These are phyloP conservation scores for Brassica balearica DNA, from an alignment of 441 rosid species.

Conservation along the genomic window DNA sequence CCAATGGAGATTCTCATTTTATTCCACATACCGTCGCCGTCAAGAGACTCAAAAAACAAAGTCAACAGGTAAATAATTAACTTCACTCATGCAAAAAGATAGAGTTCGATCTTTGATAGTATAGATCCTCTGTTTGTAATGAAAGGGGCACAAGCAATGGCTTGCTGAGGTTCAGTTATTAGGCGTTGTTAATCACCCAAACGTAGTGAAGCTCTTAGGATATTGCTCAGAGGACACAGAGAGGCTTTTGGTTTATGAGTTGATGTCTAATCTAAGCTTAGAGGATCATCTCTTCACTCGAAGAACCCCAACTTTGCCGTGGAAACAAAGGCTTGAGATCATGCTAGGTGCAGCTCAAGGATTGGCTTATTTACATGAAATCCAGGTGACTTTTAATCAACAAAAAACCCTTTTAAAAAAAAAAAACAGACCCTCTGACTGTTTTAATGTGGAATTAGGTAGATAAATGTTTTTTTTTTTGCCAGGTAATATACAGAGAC, in stretches of 20 bases:
- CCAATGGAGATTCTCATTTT: conserved; percentile 32
- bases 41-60: conserved; percentile 57
- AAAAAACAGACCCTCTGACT: neutral
- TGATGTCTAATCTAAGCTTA: conserved; percentile 55
- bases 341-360: conserved; percentile 64
- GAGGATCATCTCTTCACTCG: conserved; percentile 53
- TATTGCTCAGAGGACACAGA: conserved; percentile 48
- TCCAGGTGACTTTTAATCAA: conserved; percentile 46
- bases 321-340: conserved; percentile 56
- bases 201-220: conserved; percentile 59
- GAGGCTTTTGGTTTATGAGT: conserved; percentile 54
- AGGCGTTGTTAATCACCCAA: conserved; percentile 53
- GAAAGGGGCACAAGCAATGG: conserved; percentile 62
- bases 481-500: conserved; percentile 65
- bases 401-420: neutral
- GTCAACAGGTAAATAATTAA: conserved; percentile 49
- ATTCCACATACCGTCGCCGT: conserved; percentile 52
- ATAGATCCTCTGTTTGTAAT: conserved; percentile 25
- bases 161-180: conserved; percentile 58
- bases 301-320: conserved; percentile 37
- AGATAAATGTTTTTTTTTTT: conserved; percentile 4
- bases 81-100: neutral
- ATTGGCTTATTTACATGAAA: conserved; percentile 59
- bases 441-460: neutral
- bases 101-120: conserved; percentile 2